phyloP scores from a whole-genome alignment of 75 land plant species.

The Picea glauca region DNA sequence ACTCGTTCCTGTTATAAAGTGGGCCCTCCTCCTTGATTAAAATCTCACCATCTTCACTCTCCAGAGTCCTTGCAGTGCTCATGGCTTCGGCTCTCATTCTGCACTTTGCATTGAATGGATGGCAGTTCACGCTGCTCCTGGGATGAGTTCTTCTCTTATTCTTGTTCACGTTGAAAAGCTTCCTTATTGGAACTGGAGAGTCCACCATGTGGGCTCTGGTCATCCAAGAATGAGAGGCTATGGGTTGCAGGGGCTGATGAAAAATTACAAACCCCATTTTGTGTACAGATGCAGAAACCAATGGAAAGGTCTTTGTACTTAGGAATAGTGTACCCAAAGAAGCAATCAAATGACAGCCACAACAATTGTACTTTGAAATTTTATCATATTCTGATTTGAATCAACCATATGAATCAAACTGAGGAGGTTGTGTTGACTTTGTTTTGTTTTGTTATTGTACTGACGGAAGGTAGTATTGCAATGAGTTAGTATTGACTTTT shows the following conservation, averaged over 20 bases:
- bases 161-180: not conserved
- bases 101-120: not conserved
- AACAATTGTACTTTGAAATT: too few relatives aligned
- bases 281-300: too few relatives aligned
- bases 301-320: too few relatives aligned
- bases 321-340: too few relatives aligned
- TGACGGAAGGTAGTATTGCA: too few relatives aligned
- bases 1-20: constrained; percentile 33
- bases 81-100: not conserved
- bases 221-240: not conserved
- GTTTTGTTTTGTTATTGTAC: too few relatives aligned
- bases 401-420: too few relatives aligned
- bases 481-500: too few relatives aligned
- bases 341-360: too few relatives aligned
- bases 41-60: not conserved
- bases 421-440: too few relatives aligned
- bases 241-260: not conserved
- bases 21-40: constrained; percentile 13
- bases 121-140: not conserved
- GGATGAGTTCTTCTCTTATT: not conserved
- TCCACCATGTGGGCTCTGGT: not conserved
- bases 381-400: too few relatives aligned
- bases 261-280: too few relatives aligned
- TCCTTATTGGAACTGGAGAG: not conserved
- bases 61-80: not conserved